Evolutionary conservation across 768 basidiomycete genomes (phyloP), one percentile per base, ranked within the genome.

Genomic region (Tricholoma matsutake): DNA sequence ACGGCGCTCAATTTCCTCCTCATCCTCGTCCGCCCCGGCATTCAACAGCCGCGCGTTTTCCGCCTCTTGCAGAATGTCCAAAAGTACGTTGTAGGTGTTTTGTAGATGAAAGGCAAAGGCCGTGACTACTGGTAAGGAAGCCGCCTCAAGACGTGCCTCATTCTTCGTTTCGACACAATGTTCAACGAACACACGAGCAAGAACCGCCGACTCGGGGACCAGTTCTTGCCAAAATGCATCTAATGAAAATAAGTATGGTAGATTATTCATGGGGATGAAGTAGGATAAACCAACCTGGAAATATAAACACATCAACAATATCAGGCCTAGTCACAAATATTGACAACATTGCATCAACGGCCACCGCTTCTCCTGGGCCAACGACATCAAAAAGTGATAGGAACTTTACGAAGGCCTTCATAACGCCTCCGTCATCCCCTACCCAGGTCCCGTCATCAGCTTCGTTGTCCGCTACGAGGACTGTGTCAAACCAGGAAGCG

Each of bases 101-200:
- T 96, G 91, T 34, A 96, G 86, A 56, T 82, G 78, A 76, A 90
- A 96, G 0, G 96, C 96, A 63, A 97, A 87, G 0, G 88, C 85
- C 0, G 94, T 96, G n/a, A 97, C 91, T 39, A 96, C 92, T 0
- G 96, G 96, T 3, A 98, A 78, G 4, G 77, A 69, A 14, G 86
- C 81, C 1, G 79, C 70, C 68, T 96, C 94, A 6, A 96, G 75
- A 28, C 85, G 83, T 2, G 79, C 74, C 56, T 89, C 86, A 54
- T 89, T 83, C 37, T 83, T 78, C 18, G 79, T 84, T 25, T 75
- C 78, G 20, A 85, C 75, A 63, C 91, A 94, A 67, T 94, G 86
- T 43, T 93, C 88, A n/a, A 92, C 84, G 68, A 92, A 96, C 3
- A 91, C 86, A 28, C 95, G 89, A 0, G 87, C 90, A 5, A 98